Base-by-base conservation (phyloP, 345 rosid species). In the Kandelia obovata region DNA sequence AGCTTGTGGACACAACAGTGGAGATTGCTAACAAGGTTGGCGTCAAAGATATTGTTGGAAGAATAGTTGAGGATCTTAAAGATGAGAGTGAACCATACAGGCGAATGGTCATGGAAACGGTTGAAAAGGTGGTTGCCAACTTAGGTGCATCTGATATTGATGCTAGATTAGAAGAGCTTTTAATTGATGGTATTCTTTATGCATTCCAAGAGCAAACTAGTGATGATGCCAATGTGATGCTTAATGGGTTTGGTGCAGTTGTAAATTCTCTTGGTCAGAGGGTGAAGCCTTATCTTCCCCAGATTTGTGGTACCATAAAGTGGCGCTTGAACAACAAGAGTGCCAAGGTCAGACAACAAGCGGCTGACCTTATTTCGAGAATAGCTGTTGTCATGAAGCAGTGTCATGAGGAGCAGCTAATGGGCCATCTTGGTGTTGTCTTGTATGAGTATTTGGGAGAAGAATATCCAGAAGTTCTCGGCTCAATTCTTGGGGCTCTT, bases 361-460 rank as follows among this genome's bases (percentile, higher is more conserved):
- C 97, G 1, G 96, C 99, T 9, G 99, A 96, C 85, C 97, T 96
- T 62, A 96, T 96, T 74, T 90, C 97, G 32, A 85, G 99, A 74
- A 89, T 96, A 62, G 99, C 96, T 61, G 97, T 96, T 73, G 94
- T 96, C 35, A 96, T 92, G 99, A 92, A 89, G 83, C 99, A 92
- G 71, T 96, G 99, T 72, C 97, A 88, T 51, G 99, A 96, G 81
- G 99, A 92, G 65, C 98, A 92, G 73, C 78, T 96, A 80, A 92
- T 96, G 99, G 99, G 98, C 31, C 99, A 96, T 88, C 97, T 96
- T 28, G 98, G 99, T 65, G 94, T 92, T 72, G 99, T 96, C 66
- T 72, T 96, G 75, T 96, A 96, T 6, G 98, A 96, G 70, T 96
- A 92, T 78, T 80, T 96, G 76, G 99, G 99, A 68, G 99, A 96